Conservation (phyloP, 1,139 yeast genomes). For the Magnusiomyces tetraspermus region DNA sequence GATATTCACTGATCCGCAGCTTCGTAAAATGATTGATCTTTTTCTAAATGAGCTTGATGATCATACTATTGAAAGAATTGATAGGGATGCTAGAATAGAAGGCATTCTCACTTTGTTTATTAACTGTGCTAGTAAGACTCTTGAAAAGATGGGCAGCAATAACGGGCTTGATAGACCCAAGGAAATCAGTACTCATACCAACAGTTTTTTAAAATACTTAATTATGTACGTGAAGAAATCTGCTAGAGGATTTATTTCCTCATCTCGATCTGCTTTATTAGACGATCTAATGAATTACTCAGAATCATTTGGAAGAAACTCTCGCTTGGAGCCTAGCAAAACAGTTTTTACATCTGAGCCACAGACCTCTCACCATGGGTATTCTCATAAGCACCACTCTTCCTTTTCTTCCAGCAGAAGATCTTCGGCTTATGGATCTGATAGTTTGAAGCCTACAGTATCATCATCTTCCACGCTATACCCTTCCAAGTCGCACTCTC, state of each 20-base stretch:
- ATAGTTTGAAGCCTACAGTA: background rate
- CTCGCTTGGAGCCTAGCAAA: slow-evolving; percentile 1
- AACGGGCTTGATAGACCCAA: background rate
- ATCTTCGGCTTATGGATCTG: background rate
- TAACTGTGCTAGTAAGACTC: background rate
- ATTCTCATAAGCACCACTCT: background rate
- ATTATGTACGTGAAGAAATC: background rate
- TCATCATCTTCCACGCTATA: background rate
- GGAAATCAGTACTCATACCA: background rate
- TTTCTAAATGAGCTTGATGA: background rate
- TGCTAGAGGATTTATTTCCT: background rate
- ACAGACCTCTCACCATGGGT: background rate
- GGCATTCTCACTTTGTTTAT: background rate
- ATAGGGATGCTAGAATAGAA: background rate
- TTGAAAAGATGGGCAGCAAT: background rate
- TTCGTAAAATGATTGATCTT: background rate
- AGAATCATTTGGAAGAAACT: background rate
- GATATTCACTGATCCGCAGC: slow-evolving; percentile 4
- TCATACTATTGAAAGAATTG: background rate
- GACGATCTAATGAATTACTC: background rate
- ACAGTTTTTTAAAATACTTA: slow-evolving; percentile 1
- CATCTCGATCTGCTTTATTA: background rate
- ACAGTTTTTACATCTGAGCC: background rate
- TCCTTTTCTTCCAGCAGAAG: background rate
- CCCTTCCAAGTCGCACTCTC: background rate